Evolutionary conservation across 2,329 filamentous ascomycete species (phyloP).

Genomic region (Neonectria sp.): DNA sequence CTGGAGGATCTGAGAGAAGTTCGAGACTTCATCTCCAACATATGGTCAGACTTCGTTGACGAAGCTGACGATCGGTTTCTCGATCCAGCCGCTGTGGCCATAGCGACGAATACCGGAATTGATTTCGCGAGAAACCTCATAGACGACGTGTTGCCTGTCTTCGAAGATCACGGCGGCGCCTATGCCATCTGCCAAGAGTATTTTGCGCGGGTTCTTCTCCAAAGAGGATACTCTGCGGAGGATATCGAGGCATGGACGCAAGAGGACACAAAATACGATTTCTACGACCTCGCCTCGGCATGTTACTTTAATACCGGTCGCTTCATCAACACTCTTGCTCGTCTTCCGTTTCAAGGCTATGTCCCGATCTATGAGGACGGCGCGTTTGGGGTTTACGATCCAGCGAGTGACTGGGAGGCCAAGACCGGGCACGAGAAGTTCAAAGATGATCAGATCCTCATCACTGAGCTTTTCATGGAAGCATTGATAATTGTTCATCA

Average conservation of each 20-base stretch:
- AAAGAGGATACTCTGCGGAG: constrained; percentile 46
- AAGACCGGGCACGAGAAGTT: constrained; percentile 52
- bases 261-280: neutral
- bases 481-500: constrained; percentile 42
- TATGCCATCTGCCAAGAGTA: neutral
- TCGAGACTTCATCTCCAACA: constrained; percentile 47
- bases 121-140: constrained; percentile 51
- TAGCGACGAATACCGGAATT: constrained; percentile 56
- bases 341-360: constrained; percentile 22
- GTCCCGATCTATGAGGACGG: constrained; percentile 52
- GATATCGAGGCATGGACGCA: constrained; percentile 54
- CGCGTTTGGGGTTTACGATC: constrained; percentile 46
- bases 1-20: constrained; percentile 50
- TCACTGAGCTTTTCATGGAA: constrained; percentile 54
- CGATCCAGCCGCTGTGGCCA: constrained; percentile 52
- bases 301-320: constrained; percentile 36
- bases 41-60: constrained; percentile 43
- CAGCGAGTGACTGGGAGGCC: constrained; percentile 37
- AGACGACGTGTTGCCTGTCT: neutral
- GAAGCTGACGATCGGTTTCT: constrained; percentile 28
- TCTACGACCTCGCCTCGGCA: constrained; percentile 46
- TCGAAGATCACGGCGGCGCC: constrained; percentile 1
- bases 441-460: constrained; percentile 53
- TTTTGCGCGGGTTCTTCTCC: neutral
- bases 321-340: constrained; percentile 14